These are phyloP conservation scores for Kalaharituber pfeilii DNA, from an alignment of 2,329 filamentous ascomycete species.

Conservation along the genomic window DNA sequence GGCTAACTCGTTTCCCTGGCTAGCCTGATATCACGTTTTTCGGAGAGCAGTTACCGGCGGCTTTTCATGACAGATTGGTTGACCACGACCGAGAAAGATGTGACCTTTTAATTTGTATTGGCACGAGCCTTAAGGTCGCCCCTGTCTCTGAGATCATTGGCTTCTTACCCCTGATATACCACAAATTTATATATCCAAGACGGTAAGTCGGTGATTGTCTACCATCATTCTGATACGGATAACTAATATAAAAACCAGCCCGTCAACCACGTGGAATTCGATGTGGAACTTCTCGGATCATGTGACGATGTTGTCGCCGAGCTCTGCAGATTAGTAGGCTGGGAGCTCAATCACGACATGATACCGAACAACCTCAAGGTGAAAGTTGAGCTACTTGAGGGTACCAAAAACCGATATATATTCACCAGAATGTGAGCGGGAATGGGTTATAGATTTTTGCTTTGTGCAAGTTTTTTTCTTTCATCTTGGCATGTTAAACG, in stretches of 20 bases:
- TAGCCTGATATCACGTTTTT: conserved; percentile 96
- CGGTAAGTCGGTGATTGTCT: conserved; percentile 31
- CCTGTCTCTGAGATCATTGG: conserved; percentile 85
- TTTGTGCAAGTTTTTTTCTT: no score
- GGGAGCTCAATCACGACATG: conserved; percentile 74
- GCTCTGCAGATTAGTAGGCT: conserved; percentile 63
- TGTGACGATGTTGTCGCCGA: conserved; percentile 83
- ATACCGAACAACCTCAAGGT: conserved; percentile 49
- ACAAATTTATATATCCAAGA: conserved; percentile 76
- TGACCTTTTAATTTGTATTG: conserved; percentile 88
- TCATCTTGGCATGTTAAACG: no score
- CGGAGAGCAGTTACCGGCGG: conserved; percentile 70
- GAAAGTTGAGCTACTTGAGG: conserved; percentile 36
- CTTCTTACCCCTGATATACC: conserved; percentile 61
- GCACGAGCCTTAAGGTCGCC: conserved; percentile 86
- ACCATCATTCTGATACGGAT: neutral
- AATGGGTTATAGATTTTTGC: no score
- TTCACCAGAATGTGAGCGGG: neutral
- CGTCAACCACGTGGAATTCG: conserved; percentile 79
- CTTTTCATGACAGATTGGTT: conserved; percentile 66
- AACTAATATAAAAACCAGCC: conserved; percentile 32
- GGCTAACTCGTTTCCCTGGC: conserved; percentile 26
- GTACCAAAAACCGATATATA: conserved; percentile 7
- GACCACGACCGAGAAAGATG: conserved; percentile 61
- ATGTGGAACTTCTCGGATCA: conserved; percentile 89